phyloP scores from a whole-genome alignment of 805 yeast genomes.

The Cyberlindnera amylophila region DNA sequence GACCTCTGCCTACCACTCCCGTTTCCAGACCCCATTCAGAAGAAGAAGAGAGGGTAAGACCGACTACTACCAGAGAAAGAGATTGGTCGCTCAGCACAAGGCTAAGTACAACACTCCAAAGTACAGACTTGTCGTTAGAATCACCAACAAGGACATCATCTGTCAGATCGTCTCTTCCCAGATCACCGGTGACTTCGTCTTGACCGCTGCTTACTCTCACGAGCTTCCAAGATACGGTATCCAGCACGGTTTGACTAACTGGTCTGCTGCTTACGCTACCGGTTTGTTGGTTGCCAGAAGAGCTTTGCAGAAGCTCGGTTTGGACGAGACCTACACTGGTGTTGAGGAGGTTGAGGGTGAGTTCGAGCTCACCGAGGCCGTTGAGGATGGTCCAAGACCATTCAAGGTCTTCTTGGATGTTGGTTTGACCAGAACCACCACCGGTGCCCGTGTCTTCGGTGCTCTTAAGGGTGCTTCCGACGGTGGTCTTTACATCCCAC shows the following conservation, averaged over 20 bases:
- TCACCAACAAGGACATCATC: constrained; percentile 99
- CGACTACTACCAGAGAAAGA: constrained; percentile 99
- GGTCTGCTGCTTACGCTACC: constrained; percentile 99
- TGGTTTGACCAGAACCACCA: constrained; percentile 99
- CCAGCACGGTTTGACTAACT: constrained; percentile 98
- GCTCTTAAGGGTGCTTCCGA: constrained; percentile 99
- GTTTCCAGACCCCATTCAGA: constrained; percentile 99
- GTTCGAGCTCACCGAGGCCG: constrained; percentile 97
- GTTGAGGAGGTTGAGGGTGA: constrained; percentile 99
- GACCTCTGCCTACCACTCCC: constrained; percentile 94
- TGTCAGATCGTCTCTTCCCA: constrained; percentile 96
- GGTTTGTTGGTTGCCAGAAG: constrained; percentile 99
- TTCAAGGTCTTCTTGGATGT: constrained; percentile 99
- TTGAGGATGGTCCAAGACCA: constrained; percentile 99
- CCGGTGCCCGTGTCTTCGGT: constrained; percentile 99
- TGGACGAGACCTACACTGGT: constrained; percentile 97
- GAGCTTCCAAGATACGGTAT: constrained; percentile 98
- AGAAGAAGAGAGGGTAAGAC: constrained; percentile 99
- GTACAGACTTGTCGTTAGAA: constrained; percentile 99
- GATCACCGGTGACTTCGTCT: constrained; percentile 93
- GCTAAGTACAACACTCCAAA: constrained; percentile 99
- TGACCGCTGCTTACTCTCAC: constrained; percentile 97
- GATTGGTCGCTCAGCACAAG: constrained; percentile 99
- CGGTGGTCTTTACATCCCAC: constrained; percentile 99
- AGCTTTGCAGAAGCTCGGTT: constrained; percentile 94